phyloP scores from a whole-genome alignment of 495 filamentous ascomycete genomes.

The Aspergillus homomorphus region DNA sequence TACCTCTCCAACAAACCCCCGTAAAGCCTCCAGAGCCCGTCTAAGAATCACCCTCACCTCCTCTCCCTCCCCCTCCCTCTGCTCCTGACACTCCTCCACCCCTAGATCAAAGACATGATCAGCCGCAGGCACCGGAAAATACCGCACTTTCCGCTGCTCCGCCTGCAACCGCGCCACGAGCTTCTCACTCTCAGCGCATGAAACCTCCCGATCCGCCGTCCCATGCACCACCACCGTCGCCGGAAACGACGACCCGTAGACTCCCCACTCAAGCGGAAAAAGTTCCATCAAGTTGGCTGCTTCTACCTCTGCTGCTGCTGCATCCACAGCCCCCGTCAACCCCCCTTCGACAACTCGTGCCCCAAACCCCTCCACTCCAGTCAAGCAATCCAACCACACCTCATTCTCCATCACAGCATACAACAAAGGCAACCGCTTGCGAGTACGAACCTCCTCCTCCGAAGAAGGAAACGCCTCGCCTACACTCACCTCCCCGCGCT shows the following conservation, averaged over 20 bases:
- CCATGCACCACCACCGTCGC: neutral
- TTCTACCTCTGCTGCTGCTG: no score
- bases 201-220: neutral
- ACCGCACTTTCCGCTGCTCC: neutral
- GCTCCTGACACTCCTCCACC: neutral
- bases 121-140: neutral
- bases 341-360: neutral
- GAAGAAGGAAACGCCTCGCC: neutral
- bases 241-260: neutral
- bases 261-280: neutral
- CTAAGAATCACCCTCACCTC: neutral
- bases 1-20: neutral
- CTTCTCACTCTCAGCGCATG: neutral
- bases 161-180: neutral
- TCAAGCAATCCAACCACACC: neutral
- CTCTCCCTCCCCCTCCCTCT: neutral
- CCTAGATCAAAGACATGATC: neutral
- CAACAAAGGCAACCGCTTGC: neutral
- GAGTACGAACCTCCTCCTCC: neutral
- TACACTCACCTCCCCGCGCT: neutral
- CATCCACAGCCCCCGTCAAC: neutral
- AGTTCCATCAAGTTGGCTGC: neutral
- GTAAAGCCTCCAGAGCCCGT: neutral
- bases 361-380: neutral
- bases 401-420: neutral